Evolutionary conservation across 2,329 filamentous ascomycete species (phyloP), one percentile per base, ranked within the genome.

Genomic region (Trichoderma oligosporum): DNA sequence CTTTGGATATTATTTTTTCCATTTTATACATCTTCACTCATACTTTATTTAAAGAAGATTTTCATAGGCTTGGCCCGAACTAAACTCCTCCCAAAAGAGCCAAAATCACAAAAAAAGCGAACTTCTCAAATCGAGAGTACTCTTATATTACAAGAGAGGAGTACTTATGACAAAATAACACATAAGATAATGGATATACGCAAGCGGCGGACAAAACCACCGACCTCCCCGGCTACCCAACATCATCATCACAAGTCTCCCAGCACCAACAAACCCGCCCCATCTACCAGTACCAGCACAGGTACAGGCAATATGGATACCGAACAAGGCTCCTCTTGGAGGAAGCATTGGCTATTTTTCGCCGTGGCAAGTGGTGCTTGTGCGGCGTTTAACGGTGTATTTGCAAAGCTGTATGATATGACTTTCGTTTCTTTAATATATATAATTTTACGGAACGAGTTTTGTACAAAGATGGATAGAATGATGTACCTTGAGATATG

Each of bases 341-440:
- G 52, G 24, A 27, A 38, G 52, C 52, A 55, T 38, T 88, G 85
- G 85, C 80, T 93, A 61, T 73, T 86, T 49, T 80, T 88, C 61
- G 87, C 89, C 39, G 70, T 92, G 39, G 83, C 86, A 47, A 90
- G 87, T 67, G 89, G 89, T 61, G 84, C 82, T 53, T 92, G 88
- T 66, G 89, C 89, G 29, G 88, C 89, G 20, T 86, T 89, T 64
- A 94, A 94, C 65, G 89, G 89, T 59, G 85, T 89, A 4, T 91
- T 93, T 75, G 89, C 89, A 0, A 94, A 93, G 73, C 75, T 94
- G 86, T 89, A 74, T 66, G 83, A 16, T 2, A 27, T 22, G n/a
- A 3, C 7, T 1, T 20, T 4, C 16, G 5, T n/a, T 22, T 31
- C 3, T 14, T 8, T 6, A 35, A 25, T 27, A n/a, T 11, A 20